Evolutionary conservation across 805 yeast genomes (phyloP), one percentile per base, ranked within the genome.

Genomic region (Lipomyces spencermartinsiae): DNA sequence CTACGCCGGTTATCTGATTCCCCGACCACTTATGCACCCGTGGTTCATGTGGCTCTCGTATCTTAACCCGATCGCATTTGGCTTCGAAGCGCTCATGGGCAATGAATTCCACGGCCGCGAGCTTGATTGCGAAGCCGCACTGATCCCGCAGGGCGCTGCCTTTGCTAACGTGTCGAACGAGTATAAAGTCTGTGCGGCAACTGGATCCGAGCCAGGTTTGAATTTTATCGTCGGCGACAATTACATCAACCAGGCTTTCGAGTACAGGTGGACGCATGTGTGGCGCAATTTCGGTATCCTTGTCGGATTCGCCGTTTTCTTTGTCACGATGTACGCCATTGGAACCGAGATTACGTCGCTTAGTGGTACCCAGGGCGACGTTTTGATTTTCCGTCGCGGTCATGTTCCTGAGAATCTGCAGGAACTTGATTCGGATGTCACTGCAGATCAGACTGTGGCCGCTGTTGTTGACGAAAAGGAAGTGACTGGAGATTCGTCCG

Each of bases 281-380:
- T 92, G 97, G 97, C 87, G 97, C 81, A 90, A 92, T 77, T 83
- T 89, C 66, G 97, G 93, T 74, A 85, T 89, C 67, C 67, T 85
- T 67, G 76, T 87, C 74, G 91, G 84, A 1, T 88, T 82, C 77
- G 82, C 65, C 31, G 69, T 81, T 3, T 83, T 81, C 70, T 82
- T 79, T 71, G 59, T 77, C 25, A 62, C 63, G 33, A 62, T 74
- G 56, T 76, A 80, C 56, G 62, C 77, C 33, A 46, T 78, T 25
- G 79, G 77, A 4, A 73, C 80, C 19, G 80, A 81, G 69, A 75
- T 69, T 61, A 58, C 79, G 7, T 74, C 74, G 22, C 80, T 80
- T 33, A 73, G 70, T 58, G 74, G 77, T 59, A 72, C 73, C 10
- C 74, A 76, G 8, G 76, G 80, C 62, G 78, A 79, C 67, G 73